Evolutionary conservation across 352 stramenopile species (phyloP).

Genomic region (Thalassiosira mediterranea): DNA sequence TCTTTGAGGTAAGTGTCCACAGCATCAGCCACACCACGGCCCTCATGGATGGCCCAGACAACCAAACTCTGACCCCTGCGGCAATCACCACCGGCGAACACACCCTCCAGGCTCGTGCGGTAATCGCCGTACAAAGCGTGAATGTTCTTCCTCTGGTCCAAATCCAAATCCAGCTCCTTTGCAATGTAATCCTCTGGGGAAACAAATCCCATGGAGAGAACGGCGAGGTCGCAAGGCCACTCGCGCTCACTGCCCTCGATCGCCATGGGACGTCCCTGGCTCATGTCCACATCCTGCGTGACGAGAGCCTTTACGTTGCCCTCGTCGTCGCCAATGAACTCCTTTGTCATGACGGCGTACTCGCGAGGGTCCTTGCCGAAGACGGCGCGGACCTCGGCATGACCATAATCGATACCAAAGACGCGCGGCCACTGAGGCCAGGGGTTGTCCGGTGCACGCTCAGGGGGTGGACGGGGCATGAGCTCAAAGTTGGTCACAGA

Average conservation of each 20-base stretch:
- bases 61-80: conserved; percentile 95
- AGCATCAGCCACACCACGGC: conserved; percentile 89
- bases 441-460: conserved; percentile 92
- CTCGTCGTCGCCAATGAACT: conserved; percentile 86
- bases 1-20: conserved; percentile 84
- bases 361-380: conserved; percentile 86
- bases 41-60: conserved; percentile 98
- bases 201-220: conserved; percentile 98
- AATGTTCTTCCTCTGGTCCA: conserved; percentile 95
- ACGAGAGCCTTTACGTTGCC: conserved; percentile 85
- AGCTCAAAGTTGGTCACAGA: conserved; percentile 96
- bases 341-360: conserved; percentile 92
- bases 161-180: conserved; percentile 88
- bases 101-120: conserved; percentile 92
- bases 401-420: conserved; percentile 97
- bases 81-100: conserved; percentile 97
- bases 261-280: conserved; percentile 70
- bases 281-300: conserved; percentile 87
- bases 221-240: conserved; percentile 92
- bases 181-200: conserved; percentile 92
- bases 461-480: conserved; percentile 90
- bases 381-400: conserved; percentile 91
- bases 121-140: conserved; percentile 92
- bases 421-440: conserved; percentile 98
- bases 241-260: conserved; percentile 92